Evolutionary conservation across 2,329 filamentous ascomycete species (phyloP).

Genomic region (Arthrobotrys musiformis): DNA sequence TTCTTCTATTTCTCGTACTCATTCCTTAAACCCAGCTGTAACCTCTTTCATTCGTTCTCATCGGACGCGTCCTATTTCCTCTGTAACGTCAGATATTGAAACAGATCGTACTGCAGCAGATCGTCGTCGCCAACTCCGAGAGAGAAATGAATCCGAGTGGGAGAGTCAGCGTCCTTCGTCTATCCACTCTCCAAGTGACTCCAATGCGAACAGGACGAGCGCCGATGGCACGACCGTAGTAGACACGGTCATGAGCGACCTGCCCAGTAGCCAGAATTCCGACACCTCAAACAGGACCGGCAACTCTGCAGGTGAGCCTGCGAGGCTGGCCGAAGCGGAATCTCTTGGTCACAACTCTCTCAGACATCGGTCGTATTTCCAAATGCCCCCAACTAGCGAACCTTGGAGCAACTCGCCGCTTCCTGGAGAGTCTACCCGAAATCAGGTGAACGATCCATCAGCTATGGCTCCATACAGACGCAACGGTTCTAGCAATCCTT

Average conservation of each 20-base stretch:
- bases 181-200: slow-evolving; percentile 15
- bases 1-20: slow-evolving; percentile 16
- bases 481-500: slow-evolving; percentile 8
- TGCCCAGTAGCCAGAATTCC: slow-evolving; percentile 39
- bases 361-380: slow-evolving; percentile 20
- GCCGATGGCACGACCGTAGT: slow-evolving; percentile 41
- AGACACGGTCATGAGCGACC: slow-evolving; percentile 51
- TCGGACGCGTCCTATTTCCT: slow-evolving; percentile 39
- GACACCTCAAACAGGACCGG: slow-evolving; percentile 18
- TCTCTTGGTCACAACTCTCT: slow-evolving; percentile 2
- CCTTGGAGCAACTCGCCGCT: slow-evolving; percentile 36
- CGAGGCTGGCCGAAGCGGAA: not conserved
- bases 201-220: slow-evolving; percentile 38
- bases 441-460: slow-evolving; percentile 17
- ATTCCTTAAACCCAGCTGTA: slow-evolving; percentile 29
- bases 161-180: slow-evolving; percentile 48
- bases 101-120: slow-evolving; percentile 54
- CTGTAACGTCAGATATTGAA: slow-evolving; percentile 54
- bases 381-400: slow-evolving; percentile 27
- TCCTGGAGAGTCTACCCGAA: slow-evolving; percentile 31
- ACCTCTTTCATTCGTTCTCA: slow-evolving; percentile 43
- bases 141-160: slow-evolving; percentile 54
- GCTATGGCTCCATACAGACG: slow-evolving; percentile 12
- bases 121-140: slow-evolving; percentile 52
- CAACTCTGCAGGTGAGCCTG: slow-evolving; percentile 4